Percentiles rank a stretch among this genome's conserved stretches.
Evolutionary conservation across 1,139 yeast species (phyloP).

Genomic region (Nakaseomyces bracarensis): DNA sequence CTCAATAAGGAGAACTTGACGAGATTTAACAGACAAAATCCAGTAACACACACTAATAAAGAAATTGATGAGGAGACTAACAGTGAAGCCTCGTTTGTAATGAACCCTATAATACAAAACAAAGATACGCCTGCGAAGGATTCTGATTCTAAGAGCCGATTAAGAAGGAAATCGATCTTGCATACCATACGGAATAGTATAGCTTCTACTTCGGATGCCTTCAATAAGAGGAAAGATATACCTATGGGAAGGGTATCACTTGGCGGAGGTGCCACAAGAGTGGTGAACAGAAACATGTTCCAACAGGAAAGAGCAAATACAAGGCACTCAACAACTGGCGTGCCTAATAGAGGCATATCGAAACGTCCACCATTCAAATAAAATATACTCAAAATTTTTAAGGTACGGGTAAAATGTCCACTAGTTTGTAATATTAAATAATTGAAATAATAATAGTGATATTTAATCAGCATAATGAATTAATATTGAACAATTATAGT

Average conservation of each 20-base stretch:
- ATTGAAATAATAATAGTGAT: not conserved
- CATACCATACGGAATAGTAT: conserved; percentile 29
- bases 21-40: conserved; percentile 4
- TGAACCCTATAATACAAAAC: conserved; percentile 22
- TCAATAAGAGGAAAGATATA: not conserved
- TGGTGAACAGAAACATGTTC: conserved; percentile 11
- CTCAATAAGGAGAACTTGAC: not conserved
- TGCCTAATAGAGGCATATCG: conserved; percentile 7
- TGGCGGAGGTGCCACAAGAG: conserved; percentile 27
- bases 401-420: not conserved
- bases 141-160: conserved; percentile 13
- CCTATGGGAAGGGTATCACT: conserved; percentile 16
- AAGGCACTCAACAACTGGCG: conserved; percentile 6
- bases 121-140: conserved; percentile 1
- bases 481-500: too few relatives aligned
- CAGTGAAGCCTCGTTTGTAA: conserved; percentile 31
- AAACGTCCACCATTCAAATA: conserved; percentile 27
- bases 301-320: conserved; percentile 8
- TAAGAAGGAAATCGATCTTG: conserved; percentile 29
- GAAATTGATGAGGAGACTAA: conserved; percentile 27
- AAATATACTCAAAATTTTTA: too few relatives aligned
- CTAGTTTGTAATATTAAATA: not conserved
- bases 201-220: conserved; percentile 14
- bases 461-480: too few relatives aligned
- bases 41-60: conserved; percentile 1